These are phyloP conservation scores for Darksidea phi DNA, from an alignment of 495 filamentous ascomycete species.

Conservation along the genomic window DNA sequence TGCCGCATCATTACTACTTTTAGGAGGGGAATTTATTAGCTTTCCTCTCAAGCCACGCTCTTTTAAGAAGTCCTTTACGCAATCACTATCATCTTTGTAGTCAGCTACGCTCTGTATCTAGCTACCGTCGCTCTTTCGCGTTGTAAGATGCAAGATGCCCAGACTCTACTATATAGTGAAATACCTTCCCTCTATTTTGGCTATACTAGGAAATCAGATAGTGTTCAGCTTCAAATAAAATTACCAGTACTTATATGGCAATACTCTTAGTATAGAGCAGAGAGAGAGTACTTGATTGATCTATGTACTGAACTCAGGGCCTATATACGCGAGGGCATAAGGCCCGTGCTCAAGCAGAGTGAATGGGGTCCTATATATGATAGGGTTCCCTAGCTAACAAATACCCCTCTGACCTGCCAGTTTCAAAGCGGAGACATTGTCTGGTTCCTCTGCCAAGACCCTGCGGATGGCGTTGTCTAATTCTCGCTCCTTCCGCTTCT, in stretches of 20 bases:
- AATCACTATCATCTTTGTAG: not conserved
- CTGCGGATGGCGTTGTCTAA: conserved; percentile 5
- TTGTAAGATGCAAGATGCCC: not conserved
- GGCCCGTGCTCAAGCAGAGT: no score
- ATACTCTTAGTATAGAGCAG: no score
- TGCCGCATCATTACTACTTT: no score
- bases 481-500: conserved; percentile 1
- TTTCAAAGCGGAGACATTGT: conserved; percentile 7
- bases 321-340: no score
- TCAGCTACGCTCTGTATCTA: not conserved
- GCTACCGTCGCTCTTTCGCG: not conserved
- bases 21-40: no score
- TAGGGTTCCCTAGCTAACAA: no score
- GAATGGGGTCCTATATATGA: no score
- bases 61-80: no score
- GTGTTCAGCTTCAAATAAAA: not conserved
- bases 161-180: not conserved
- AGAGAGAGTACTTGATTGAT: no score
- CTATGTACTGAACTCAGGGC: no score
- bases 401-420: conserved; percentile 7
- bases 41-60: no score
- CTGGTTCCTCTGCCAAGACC: conserved; percentile 8
- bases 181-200: not conserved
- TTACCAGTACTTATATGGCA: conserved; percentile 1
- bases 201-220: not conserved